phyloP scores from a whole-genome alignment of 371 early-diverging fungal genomes.

The Mucor indicus region DNA sequence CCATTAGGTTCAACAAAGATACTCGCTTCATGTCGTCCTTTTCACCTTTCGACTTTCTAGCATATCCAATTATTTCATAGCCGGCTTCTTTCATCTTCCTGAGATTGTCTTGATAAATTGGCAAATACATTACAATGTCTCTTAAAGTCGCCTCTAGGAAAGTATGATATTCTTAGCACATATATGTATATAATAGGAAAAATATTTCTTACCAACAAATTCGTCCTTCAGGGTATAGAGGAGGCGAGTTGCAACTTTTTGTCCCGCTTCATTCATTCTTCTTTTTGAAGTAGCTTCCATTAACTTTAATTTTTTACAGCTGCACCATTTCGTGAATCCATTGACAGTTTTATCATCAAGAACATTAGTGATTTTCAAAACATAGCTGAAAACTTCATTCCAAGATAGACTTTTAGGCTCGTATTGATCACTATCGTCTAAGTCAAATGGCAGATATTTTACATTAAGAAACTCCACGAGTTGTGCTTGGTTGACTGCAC shows the following conservation, averaged over 20 bases:
- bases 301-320: slow-evolving; percentile 8
- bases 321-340: slow-evolving; percentile 11
- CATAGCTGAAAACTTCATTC: slow-evolving; percentile 7
- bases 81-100: slow-evolving; percentile 12
- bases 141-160: slow-evolving; percentile 11
- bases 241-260: slow-evolving; percentile 8
- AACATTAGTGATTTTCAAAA: slow-evolving; percentile 10
- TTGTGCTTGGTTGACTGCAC: too few relatives aligned
- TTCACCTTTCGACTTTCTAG: slow-evolving; percentile 13
- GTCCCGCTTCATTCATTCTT: slow-evolving; percentile 15
- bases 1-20: slow-evolving; percentile 10
- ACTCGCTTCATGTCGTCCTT: slow-evolving; percentile 7
- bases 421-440: slow-evolving; percentile 3
- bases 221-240: slow-evolving; percentile 9
- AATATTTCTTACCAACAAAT: slow-evolving; percentile 12
- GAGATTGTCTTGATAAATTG: too few relatives aligned
- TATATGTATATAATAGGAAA: slow-evolving; percentile 10
- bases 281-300: slow-evolving; percentile 13
- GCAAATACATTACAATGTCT: slow-evolving; percentile 15
- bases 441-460: slow-evolving; percentile 10
- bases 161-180: slow-evolving; percentile 20
- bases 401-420: slow-evolving; percentile 9
- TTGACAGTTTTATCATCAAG: slow-evolving; percentile 7
- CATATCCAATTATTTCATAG: slow-evolving; percentile 13
- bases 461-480: slow-evolving; percentile 5